Base-by-base conservation (phyloP, 441 rosid genomes). In the Mallotus repandus region DNA sequence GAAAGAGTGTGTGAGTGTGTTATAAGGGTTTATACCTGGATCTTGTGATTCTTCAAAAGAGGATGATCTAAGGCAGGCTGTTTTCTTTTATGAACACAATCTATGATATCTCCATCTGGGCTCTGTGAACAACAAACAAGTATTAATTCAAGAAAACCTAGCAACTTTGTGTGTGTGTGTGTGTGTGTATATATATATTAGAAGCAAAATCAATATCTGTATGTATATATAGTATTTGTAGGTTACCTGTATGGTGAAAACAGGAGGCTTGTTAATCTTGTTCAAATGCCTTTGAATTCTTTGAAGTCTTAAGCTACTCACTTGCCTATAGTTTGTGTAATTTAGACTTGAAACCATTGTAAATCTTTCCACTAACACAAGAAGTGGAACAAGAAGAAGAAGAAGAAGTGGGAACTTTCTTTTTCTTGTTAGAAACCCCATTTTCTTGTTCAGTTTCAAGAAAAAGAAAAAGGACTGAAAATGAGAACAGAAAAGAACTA, bases 31-130 rank as follows among this genome's bases (percentile, higher is more conserved):
- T 79, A 61, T 21, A 95, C 99, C 98, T 93, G 99, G 74, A 95
- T 89, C 86, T 90, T 93, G 89, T 95, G 99, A 78, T 91, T 92
- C 81, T 86, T 89, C 72, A 95, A 86, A 76, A 79, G 92, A 72
- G 99, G 97, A 72, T 95, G 99, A 81, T 93, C 99, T 71, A 95
- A 87, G 70, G 99, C 99, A 19, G 99, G 97, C 73, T 95, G 99
- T 71, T 88, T 86, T 70, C 95, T 76, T 69, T 91, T 86, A 67
- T 81, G 95, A 84, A 95, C 83, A 85, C 99, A 95, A 74, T 95
- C 99, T 69, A 95, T 90, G 14, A 82, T 67, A 83, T 95, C 99
- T 70, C 99, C 99, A 86, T 95, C 99, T 60, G 97, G 95, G 57
- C 99, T 95, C 99, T 95, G 87, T 29, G 52, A 63, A 69, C 13